Evolutionary conservation across 148 eudicot genomes (phyloP).

Genomic region (Mesembryanthemum crystallinum): DNA sequence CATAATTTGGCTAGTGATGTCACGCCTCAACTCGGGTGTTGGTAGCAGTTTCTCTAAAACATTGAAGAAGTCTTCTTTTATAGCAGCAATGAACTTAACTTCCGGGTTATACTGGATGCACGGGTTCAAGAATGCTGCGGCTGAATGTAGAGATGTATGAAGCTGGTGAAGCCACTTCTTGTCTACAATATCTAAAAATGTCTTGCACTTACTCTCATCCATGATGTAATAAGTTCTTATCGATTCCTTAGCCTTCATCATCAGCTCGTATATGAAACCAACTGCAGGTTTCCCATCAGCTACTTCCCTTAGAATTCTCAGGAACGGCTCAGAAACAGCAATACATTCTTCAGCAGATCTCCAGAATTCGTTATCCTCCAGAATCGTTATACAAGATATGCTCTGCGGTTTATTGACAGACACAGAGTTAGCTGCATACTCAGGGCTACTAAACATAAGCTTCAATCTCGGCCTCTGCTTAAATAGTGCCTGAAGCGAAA

Average conservation of each 20-base stretch:
- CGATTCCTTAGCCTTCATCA: slow-evolving; percentile 91
- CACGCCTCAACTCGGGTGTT: slow-evolving; percentile 78
- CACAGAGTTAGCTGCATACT: slow-evolving; percentile 48
- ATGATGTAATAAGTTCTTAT: slow-evolving; percentile 89
- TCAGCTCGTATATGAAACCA: slow-evolving; percentile 78
- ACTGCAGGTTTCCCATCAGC: slow-evolving; percentile 78
- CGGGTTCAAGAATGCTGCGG: slow-evolving; percentile 94
- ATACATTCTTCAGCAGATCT: slow-evolving; percentile 78
- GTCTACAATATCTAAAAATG: slow-evolving; percentile 80
- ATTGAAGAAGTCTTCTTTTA: slow-evolving; percentile 79
- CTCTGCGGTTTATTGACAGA: slow-evolving; percentile 69
- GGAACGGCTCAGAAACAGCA: slow-evolving; percentile 86
- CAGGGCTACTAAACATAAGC: slow-evolving; percentile 81
- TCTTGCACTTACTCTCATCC: slow-evolving; percentile 94
- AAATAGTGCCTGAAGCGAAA: slow-evolving; percentile 70
- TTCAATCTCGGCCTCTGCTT: slow-evolving; percentile 79
- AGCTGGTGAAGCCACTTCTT: slow-evolving; percentile 78
- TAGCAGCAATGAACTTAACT: slow-evolving; percentile 65
- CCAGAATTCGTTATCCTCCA: slow-evolving; percentile 93
- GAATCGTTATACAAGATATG: slow-evolving; percentile 50
- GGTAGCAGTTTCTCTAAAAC: slow-evolving; percentile 90
- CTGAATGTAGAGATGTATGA: slow-evolving; percentile 88
- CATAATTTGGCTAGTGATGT: slow-evolving; percentile 78
- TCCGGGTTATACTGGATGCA: slow-evolving; percentile 91
- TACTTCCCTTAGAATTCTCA: slow-evolving; percentile 85